Base-by-base conservation (phyloP, 148 eudicot species). In the Diospyros lotus region DNA sequence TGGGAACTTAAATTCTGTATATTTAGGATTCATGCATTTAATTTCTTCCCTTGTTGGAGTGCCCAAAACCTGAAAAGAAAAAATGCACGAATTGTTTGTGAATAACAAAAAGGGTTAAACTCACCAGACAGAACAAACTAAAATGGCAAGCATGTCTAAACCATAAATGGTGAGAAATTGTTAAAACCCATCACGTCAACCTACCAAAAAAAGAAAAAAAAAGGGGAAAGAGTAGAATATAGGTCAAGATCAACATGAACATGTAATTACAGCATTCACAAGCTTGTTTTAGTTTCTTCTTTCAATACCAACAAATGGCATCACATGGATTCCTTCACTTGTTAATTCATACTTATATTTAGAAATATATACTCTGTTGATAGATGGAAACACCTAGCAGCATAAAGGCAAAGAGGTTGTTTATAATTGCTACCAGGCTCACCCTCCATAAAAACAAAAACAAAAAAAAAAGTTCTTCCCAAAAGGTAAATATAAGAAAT, bases 31-130 rank as follows among this genome's bases (percentile, higher is more conserved):
- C 97, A 94, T 94, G 80, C 98, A 94, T 78, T 92, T 92, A 50
- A 92, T 89, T 81, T 94, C 98, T 80, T 94, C 98, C 73, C 98
- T 89, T 50, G 98, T 94, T 62, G 98, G 98, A 59, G 98, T 92
- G 50, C 98, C 98, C 83, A 94, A 80, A 59, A 94, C 91, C 97
- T 94, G 72, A 46, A 28, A 28, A 73, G 55, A 51, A 73, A 2
- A 7, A 18, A n/a, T 13, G 54, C 18, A 5, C 7, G 2, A 3
- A 38, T 3, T 51, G 59, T 39, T 9, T 5, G 72, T 68, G 72
- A 68, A 52, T 50, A 6, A 48, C 6, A 46, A 40, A 66, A 38
- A 48, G 14, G 12, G 48, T 28, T 28, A 28, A 28, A 28, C 28
- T 28, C 28, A 28, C 28, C 28, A 28, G 28, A 28, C 10, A 9